Base-by-base conservation (phyloP, 805 yeast species). In the Candida pseudofarinosa region DNA sequence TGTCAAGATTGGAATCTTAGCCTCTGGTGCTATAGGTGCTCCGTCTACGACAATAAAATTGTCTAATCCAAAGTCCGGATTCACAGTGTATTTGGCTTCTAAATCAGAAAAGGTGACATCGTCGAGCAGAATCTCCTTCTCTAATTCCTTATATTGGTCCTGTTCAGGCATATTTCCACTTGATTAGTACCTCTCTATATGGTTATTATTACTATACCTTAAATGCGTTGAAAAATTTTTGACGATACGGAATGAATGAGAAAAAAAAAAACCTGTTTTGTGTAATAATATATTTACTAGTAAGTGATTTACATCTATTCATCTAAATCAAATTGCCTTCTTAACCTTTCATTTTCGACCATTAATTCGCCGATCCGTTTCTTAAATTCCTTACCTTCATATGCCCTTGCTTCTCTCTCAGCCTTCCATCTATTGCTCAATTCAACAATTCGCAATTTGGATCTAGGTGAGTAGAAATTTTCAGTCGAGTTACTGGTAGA, bases 1-100 rank as follows among this genome's bases (percentile, higher is more conserved):
- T 53, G 82, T 77, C 60, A 93, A 77, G 45, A 86, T 80, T 43
- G 88, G 86, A 40, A 82, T 86, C 68, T 93, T 93, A 41, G 88
- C 63, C 60, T 84, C 95, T 45, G 97, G 96, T 19, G 96, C 96
- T 48, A 88, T 74, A 52, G 99, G 99, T 8, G 96, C 90, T 38
- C 99, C 99, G 62, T 89, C 97, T 40, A 88, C 85, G 23, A 91
- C 86, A 44, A 91, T 80, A 59, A 80, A 89, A 56, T 79, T 79
- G 57, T 87, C 96, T 44, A 86, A 74, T 39, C 81, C 78, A 44
- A 74, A 68, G 40, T 78, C 80, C 43, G 79, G 76, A 40, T 61
- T 56, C 39, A 85, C 81, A 18, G 77, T 65, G 63, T 76, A 88
- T 65, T 87, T 73, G 44, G 76, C 81, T 63, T 91, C 97, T 58